These are phyloP conservation scores for Apiospora arundinis DNA, from an alignment of 2,329 filamentous ascomycete species.

Conservation along the genomic window DNA sequence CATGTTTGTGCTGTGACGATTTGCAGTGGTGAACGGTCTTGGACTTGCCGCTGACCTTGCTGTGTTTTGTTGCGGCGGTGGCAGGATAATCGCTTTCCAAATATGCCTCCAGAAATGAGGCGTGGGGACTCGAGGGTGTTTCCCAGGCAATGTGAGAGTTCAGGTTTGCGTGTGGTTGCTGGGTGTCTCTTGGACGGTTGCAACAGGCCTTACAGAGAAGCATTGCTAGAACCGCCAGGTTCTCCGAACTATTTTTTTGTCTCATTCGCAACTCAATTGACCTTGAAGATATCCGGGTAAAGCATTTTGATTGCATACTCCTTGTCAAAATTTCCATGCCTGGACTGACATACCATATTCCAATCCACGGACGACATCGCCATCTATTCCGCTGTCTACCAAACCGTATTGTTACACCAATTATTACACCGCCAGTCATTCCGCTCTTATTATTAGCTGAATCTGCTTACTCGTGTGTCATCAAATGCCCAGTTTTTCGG, in stretches of 20 bases:
- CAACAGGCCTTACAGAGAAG: neutral
- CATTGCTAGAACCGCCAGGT: neutral
- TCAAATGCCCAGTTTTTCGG: no score
- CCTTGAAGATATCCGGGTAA: no score
- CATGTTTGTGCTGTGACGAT: conserved; percentile 21
- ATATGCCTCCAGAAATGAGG: no score
- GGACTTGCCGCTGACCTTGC: neutral
- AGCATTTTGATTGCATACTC: neutral
- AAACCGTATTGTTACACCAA: no score
- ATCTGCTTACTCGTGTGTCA: no score
- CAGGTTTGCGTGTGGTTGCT: neutral
- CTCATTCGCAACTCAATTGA: neutral
- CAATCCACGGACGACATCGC: no score
- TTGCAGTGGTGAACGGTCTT: neutral
- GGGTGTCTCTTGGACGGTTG: neutral
- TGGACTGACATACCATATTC: no score
- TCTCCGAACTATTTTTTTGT: neutral
- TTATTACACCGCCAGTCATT: no score
- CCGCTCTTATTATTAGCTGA: no score
- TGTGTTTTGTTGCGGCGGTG: neutral
- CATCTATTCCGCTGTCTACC: no score
- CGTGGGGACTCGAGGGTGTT: neutral
- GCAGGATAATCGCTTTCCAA: neutral
- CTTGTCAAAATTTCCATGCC: neutral
- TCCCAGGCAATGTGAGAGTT: neutral